These are phyloP conservation scores for Sclerotinia sclerotiorum DNA, from an alignment of 2,329 filamentous ascomycete species.

Conservation along the genomic window DNA sequence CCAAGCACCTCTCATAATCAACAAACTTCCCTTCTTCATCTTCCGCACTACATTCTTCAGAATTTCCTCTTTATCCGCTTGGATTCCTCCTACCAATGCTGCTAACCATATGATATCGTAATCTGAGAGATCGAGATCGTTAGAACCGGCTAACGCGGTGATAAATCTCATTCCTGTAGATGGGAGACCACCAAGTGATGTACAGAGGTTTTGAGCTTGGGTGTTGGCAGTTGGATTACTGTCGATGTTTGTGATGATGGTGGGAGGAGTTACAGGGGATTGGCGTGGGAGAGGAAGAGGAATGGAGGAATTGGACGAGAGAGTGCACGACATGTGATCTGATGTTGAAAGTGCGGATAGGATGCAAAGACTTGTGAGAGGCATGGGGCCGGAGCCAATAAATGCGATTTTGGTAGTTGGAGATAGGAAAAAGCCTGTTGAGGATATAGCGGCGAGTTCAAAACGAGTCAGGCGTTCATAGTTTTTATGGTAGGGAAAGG, in stretches of 20 bases:
- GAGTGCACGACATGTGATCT: background rate
- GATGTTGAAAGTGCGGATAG: conserved; percentile 40
- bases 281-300: background rate
- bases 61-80: conserved; percentile 46
- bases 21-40: conserved; percentile 46
- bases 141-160: conserved; percentile 40
- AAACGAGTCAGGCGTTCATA: conserved; percentile 50
- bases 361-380: conserved; percentile 50
- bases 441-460: conserved; percentile 46
- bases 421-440: conserved; percentile 37
- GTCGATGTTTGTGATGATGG: conserved; percentile 44
- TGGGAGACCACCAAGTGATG: conserved; percentile 38
- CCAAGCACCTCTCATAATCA: conserved; percentile 49
- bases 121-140: conserved; percentile 33
- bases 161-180: conserved; percentile 43
- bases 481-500: conserved; percentile 52
- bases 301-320: background rate
- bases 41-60: conserved; percentile 42
- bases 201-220: conserved; percentile 39
- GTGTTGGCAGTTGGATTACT: conserved; percentile 42
- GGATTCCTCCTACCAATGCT: conserved; percentile 48
- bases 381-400: conserved; percentile 52
- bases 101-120: conserved; percentile 52
- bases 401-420: conserved; percentile 46
- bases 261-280: background rate